Conservation (phyloP, 139 green algal species). For the Chlorokybus atmophyticus region DNA sequence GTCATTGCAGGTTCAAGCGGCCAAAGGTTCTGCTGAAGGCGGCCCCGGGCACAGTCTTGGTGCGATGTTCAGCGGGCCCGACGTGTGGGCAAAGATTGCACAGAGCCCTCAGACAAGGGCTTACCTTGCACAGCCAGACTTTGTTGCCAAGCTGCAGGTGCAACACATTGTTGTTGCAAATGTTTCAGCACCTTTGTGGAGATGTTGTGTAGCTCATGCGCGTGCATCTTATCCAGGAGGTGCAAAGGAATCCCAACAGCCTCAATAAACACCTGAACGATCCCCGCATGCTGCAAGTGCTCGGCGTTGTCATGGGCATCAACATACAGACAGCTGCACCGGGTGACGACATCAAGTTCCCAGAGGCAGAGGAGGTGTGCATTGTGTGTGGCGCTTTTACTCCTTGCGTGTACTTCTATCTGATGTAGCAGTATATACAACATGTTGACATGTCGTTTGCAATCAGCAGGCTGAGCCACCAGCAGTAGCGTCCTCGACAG, state of each 20-base stretch:
- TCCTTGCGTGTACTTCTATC: neutral
- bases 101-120: slow-evolving; percentile 60
- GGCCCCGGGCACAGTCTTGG: neutral
- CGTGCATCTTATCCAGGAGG: no score
- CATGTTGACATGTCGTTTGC: slow-evolving; percentile 11
- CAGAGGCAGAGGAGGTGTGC: no score
- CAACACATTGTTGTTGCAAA: no score
- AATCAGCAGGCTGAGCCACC: slow-evolving; percentile 12
- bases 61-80: slow-evolving; percentile 12
- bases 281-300: slow-evolving; percentile 32
- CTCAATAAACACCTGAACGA: slow-evolving; percentile 43
- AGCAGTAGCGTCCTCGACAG: neutral
- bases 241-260: slow-evolving; percentile 55
- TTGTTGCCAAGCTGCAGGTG: slow-evolving; percentile 73
- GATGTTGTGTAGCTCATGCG: no score
- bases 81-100: slow-evolving; percentile 60
- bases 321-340: slow-evolving; percentile 23
- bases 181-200: no score
- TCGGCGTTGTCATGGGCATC: slow-evolving; percentile 33
- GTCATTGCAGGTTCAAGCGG: slow-evolving; percentile 17
- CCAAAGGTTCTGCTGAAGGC: neutral
- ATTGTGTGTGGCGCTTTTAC: slow-evolving; percentile 8
- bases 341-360: no score
- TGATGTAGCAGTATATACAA: neutral
- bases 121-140: slow-evolving; percentile 75